These are phyloP conservation scores for Chlamydomonas reinhardtii DNA, from an alignment of 163 green algal genomes.

Conservation along the genomic window DNA sequence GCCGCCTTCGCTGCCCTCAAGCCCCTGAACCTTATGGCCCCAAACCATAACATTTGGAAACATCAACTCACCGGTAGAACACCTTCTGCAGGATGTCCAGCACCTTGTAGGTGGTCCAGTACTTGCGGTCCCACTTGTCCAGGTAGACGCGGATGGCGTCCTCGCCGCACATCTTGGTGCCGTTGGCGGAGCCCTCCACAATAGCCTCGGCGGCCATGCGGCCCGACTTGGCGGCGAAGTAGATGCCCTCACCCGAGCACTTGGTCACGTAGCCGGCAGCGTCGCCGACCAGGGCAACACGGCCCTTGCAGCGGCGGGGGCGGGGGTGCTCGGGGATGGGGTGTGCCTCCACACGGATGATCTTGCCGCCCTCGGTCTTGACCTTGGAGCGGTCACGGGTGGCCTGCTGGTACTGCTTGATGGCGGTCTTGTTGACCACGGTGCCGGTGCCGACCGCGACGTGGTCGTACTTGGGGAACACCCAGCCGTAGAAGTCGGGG, in stretches of 20 bases:
- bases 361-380: conserved; percentile 95
- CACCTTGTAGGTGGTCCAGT: conserved; percentile 99
- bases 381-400: conserved; percentile 87
- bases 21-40: too few relatives aligned
- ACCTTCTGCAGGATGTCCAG: conserved; percentile 99
- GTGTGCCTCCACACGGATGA: conserved; percentile 97
- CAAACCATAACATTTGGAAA: too few relatives aligned
- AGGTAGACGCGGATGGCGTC: conserved; percentile 93
- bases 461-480: conserved; percentile 99
- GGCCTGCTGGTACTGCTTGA: conserved; percentile 99
- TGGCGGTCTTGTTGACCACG: conserved; percentile 99
- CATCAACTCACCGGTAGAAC: conserved; percentile 87
- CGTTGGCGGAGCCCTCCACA: conserved; percentile 85
- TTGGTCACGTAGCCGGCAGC: conserved; percentile 99
- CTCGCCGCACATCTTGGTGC: conserved; percentile 91
- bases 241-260: conserved; percentile 99
- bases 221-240: conserved; percentile 99
- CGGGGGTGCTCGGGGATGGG: conserved; percentile 98
- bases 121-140: conserved; percentile 95
- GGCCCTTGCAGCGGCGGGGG: conserved; percentile 88
- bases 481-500: conserved; percentile 98
- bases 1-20: too few relatives aligned
- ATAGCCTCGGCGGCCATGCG: conserved; percentile 98
- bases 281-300: conserved; percentile 95
- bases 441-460: conserved; percentile 98